Percentiles rank a stretch among this genome's conserved stretches.
Evolutionary conservation across 176 grass and related monocot genomes (phyloP).

Genomic region (Oryza rufipogon): DNA sequence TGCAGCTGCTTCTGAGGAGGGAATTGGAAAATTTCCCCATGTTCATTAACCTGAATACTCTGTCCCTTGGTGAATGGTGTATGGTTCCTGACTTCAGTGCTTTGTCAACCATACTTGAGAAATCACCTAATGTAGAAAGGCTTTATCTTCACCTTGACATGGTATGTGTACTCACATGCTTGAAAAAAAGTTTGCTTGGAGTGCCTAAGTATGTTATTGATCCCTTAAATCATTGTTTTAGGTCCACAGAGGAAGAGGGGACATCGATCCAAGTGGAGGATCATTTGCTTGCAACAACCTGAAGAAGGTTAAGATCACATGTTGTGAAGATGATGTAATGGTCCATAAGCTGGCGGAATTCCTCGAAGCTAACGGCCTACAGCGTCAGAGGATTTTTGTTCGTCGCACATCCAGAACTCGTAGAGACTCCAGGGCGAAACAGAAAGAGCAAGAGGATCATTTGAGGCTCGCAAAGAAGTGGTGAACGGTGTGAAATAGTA

Average conservation of each 20-base stretch:
- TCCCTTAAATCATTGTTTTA: slow-evolving; percentile 13
- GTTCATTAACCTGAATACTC: slow-evolving; percentile 41
- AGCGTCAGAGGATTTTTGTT: slow-evolving; percentile 16
- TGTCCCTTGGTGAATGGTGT: slow-evolving; percentile 52
- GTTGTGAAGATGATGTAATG: background rate
- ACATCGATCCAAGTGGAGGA: background rate
- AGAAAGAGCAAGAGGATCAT: slow-evolving; percentile 1
- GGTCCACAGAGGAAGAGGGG: background rate
- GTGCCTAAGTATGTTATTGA: background rate
- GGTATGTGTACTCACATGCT: slow-evolving; percentile 11
- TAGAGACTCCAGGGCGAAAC: slow-evolving; percentile 3
- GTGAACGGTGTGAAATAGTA: slow-evolving; percentile 13
- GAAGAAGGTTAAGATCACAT: slow-evolving; percentile 38
- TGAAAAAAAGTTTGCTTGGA: background rate
- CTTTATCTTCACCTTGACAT: slow-evolving; percentile 39
- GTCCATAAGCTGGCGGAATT: slow-evolving; percentile 25
- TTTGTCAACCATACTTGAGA: slow-evolving; percentile 33
- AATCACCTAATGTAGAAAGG: slow-evolving; percentile 43
- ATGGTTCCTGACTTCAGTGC: background rate
- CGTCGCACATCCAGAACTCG: background rate
- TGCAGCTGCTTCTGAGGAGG: slow-evolving; percentile 34
- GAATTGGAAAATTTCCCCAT: slow-evolving; percentile 15
- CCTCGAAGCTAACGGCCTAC: background rate
- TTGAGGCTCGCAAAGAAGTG: background rate
- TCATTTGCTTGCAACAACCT: slow-evolving; percentile 31